Evolutionary conservation across 352 stramenopile genomes (phyloP), one percentile per base, ranked within the genome.

Genomic region (Pythium pyrilobum): DNA sequence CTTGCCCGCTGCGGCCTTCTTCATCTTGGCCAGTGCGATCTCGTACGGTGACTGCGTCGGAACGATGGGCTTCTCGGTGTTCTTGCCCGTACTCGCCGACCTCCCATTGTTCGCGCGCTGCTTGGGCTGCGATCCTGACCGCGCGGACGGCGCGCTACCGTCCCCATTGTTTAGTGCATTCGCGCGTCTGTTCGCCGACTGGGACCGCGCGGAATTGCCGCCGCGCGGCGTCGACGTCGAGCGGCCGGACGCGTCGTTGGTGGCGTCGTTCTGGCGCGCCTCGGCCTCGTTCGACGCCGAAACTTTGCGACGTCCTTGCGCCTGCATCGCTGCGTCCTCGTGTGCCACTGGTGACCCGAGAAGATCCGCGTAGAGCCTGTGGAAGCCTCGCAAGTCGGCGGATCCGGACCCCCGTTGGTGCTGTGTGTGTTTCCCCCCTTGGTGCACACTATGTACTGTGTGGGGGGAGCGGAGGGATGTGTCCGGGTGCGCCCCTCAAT

Each of bases 91-190:
- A 32, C 29, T 50, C 4, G 51, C 27, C 10, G 36, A 24, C n/a
- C 40, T 21, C 64, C 63, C 12, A 18, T 29, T 11, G 52, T 13
- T 44, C 15, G 59, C 61, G 20, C 66, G 60, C 60, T 77, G 63
- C 63, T 77, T 82, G 51, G 72, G 68, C 64, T 83, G 75, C 38
- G 75, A 83, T 18, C 69, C 75, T 36, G 74, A 76, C 31, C 74
- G 48, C 32, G 23, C 33, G 7, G 36, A 31, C 21, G 7, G 18
- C 29, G 1, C 37, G 21, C 29, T 38, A 15, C 21, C 11, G 23
- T 24, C 25, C 6, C 32, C 33, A 23, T 24, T 40, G 13, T 21
- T 23, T 3, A 44, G 5, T 2, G 13, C 39, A 2, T n/a, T 13
- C 21, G 32, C 32, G 32, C 56, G 56, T 32, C 47, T 49, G 32